Conservation (phyloP, 2,329 filamentous ascomycete species). For the Clathrospora elynae region DNA sequence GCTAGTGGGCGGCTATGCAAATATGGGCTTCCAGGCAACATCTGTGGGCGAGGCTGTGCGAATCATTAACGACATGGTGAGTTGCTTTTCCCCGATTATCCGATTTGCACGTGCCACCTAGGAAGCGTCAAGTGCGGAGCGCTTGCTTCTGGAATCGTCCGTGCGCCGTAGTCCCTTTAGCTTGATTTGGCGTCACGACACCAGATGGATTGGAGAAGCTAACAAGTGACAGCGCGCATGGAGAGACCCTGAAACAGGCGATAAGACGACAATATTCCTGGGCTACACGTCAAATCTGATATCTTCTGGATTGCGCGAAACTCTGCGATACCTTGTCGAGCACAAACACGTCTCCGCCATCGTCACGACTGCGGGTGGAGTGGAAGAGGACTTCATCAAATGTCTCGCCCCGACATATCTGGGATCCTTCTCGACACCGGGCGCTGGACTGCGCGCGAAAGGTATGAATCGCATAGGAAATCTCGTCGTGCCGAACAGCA, state of each 20-base stretch:
- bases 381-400: constrained; percentile 99
- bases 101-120: constrained; percentile 18
- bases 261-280: constrained; percentile 89
- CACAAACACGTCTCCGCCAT: constrained; percentile 91
- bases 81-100: constrained; percentile 25
- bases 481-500: constrained; percentile 91
- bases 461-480: constrained; percentile 97
- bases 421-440: constrained; percentile 78
- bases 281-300: constrained; percentile 98
- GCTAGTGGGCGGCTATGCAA: constrained; percentile 77
- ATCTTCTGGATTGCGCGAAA: constrained; percentile 90
- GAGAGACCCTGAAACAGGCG: constrained; percentile 77
- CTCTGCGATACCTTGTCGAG: constrained; percentile 88
- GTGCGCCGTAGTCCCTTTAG: constrained; percentile 34
- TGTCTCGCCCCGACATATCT: constrained; percentile 94
- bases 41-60: constrained; percentile 84
- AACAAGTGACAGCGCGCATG: constrained; percentile 67
- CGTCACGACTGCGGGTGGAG: constrained; percentile 91
- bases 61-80: constrained; percentile 95
- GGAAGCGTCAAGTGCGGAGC: constrained; percentile 27
- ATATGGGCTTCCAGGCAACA: constrained; percentile 84
- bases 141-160: constrained; percentile 28
- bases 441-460: constrained; percentile 77
- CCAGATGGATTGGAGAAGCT: constrained; percentile 31
- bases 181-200: constrained; percentile 37